Percentiles rank a stretch among this genome's conserved stretches.
These are phyloP conservation scores for Globisporangium abappressorium DNA, from an alignment of 352 stramenopile genomes.

Conservation along the genomic window DNA sequence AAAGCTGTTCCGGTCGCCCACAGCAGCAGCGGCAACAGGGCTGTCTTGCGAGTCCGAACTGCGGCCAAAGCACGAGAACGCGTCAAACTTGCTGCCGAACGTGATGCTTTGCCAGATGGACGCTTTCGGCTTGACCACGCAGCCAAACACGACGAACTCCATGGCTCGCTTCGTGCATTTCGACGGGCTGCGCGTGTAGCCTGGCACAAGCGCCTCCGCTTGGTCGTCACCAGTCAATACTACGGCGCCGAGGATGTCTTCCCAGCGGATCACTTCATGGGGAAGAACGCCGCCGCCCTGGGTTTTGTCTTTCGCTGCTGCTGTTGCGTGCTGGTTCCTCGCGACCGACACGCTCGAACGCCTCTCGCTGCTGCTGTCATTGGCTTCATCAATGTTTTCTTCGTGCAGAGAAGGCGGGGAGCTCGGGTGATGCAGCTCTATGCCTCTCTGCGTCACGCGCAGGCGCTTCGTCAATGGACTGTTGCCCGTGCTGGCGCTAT, in stretches of 20 bases:
- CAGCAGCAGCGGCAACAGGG: not conserved
- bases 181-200: slow-evolving; percentile 12
- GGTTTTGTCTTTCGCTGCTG: slow-evolving; percentile 3
- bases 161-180: slow-evolving; percentile 20
- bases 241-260: slow-evolving; percentile 37
- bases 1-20: slow-evolving; percentile 2
- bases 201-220: slow-evolving; percentile 19
- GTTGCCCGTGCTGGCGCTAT: not conserved
- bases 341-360: not conserved
- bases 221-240: slow-evolving; percentile 20
- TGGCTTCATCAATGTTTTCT: not conserved
- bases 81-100: slow-evolving; percentile 24
- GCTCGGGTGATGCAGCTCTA: slow-evolving; percentile 5
- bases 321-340: not conserved
- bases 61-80: slow-evolving; percentile 20
- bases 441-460: slow-evolving; percentile 5
- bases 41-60: slow-evolving; percentile 9
- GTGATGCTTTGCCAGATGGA: slow-evolving; percentile 16
- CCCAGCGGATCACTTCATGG: slow-evolving; percentile 41
- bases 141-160: slow-evolving; percentile 39
- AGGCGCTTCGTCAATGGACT: not conserved
- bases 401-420: not conserved
- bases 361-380: not conserved
- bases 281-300: not conserved
- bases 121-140: slow-evolving; percentile 19